phyloP scores from a whole-genome alignment of 23 red algal genomes.

The Gracilaria domingensis region DNA sequence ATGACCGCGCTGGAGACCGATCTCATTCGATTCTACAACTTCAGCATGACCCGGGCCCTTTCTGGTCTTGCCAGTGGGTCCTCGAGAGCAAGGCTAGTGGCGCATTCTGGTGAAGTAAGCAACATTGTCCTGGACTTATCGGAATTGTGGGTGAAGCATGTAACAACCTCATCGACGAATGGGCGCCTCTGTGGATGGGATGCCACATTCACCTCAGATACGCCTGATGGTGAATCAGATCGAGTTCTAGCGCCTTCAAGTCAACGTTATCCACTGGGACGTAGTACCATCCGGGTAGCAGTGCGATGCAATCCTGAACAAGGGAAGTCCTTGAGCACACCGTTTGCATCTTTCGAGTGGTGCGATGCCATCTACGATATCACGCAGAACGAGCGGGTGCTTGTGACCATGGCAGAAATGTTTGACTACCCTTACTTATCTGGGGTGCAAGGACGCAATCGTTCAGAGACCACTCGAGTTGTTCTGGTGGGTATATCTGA shows the following conservation, averaged over 20 bases:
- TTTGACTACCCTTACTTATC: constrained; percentile 67
- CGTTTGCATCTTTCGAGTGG: constrained; percentile 54
- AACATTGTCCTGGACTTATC: constrained; percentile 63
- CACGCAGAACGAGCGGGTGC: constrained; percentile 28
- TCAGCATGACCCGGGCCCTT: constrained; percentile 57
- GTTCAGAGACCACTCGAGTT: constrained; percentile 43
- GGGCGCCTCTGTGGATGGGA: constrained; percentile 66
- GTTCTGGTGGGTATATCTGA: constrained; percentile 57
- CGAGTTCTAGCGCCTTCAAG: constrained; percentile 16
- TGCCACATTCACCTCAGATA: constrained; percentile 25
- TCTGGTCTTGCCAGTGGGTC: constrained; percentile 41
- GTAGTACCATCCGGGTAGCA: constrained; percentile 46
- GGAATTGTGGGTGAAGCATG: constrained; percentile 63
- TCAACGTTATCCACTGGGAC: constrained; percentile 38
- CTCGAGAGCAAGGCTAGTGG: constrained; percentile 41
- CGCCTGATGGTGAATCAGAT: constrained; percentile 50
- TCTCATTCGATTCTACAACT: constrained; percentile 63
- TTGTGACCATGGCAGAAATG: constrained; percentile 45
- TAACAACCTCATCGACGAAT: constrained; percentile 50
- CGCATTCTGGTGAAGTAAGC: constrained; percentile 52
- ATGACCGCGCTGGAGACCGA: constrained; percentile 35
- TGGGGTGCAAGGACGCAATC: constrained; percentile 65
- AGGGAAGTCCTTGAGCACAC: constrained; percentile 48
- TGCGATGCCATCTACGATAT: constrained; percentile 52
- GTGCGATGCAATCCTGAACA: constrained; percentile 58